Evolutionary conservation across 1,139 yeast species (phyloP), one percentile per base, ranked within the genome.

Genomic region (Geotrichum macrosporum): DNA sequence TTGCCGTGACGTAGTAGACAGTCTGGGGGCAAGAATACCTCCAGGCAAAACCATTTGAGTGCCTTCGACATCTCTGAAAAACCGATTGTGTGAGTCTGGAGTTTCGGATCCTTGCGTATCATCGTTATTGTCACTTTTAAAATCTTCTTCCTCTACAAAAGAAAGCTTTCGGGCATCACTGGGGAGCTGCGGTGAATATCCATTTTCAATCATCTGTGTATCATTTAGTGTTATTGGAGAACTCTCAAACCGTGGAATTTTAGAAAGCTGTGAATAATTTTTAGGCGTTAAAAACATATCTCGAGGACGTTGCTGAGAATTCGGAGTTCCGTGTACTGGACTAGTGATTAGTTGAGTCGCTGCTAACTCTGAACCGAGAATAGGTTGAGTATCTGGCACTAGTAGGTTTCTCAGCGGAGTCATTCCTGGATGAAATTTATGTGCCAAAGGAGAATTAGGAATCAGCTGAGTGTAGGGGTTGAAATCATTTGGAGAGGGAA

Each of bases 271-370:
- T 20, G 32, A 30, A 20, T 30, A 20, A 12, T 26, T 35, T 26
- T 33, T 41, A 12, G 44, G 44, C 3, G 44, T 41, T n/a, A 34
- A 10, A 33, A 41, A 41, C 19, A 31, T 19, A 16, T 41, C 37
- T 5, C 18, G 30, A 19, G 9, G 35, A 13, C 12, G 22, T 16
- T 18, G 21, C 20, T 35, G 38, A 5, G 42, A 24, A 6, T 27
- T 29, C 10, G 27, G 27, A 10, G 27, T 24, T 6, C 27, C 27
- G 10, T 10, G 27, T 10, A 24, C 27, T 8, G 27, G 10, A 10
- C 27, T 24, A 24, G 27, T 24, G 10, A 6, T 24, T 10, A 24
- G 10, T 8, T 24, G 6, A 8, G 27, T 10, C 6, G 27, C 27
- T 10, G 10, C 6, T 8, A 8, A 6, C 6, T 24, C 27, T 8